phyloP scores from a whole-genome alignment of 2,329 filamentous ascomycete species.

The Ascochyta viciae-villosae region DNA sequence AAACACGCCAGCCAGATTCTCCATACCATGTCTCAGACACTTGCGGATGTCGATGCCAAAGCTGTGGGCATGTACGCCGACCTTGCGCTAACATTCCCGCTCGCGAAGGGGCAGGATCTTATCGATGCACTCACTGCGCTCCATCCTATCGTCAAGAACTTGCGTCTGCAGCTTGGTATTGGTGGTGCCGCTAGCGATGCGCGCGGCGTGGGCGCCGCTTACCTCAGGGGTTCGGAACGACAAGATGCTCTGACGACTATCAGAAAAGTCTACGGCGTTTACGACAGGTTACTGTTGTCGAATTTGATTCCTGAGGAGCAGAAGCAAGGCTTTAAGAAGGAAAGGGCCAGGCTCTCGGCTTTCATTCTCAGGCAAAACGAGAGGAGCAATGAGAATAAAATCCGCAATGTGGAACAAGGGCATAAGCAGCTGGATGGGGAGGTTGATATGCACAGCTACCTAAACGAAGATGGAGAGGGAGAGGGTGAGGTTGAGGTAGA shows the following conservation, averaged over 20 bases:
- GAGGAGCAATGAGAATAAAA: constrained; percentile 8
- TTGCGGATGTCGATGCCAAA: constrained; percentile 42
- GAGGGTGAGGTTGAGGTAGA: neutral
- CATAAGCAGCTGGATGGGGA: constrained; percentile 9
- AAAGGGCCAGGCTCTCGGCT: constrained; percentile 34
- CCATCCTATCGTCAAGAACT: constrained; percentile 32
- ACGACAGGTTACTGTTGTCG: constrained; percentile 39
- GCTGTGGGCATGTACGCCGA: constrained; percentile 40
- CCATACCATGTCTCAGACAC: constrained; percentile 47
- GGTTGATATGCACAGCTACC: constrained; percentile 21
- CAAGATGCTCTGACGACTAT: constrained; percentile 38
- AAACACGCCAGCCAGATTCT: constrained; percentile 70
- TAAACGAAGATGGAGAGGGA: constrained; percentile 11
- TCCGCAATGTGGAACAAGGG: neutral
- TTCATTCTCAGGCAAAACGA: constrained; percentile 27
- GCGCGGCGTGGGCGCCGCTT: constrained; percentile 16
- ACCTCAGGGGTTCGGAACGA: constrained; percentile 26
- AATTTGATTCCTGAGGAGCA: constrained; percentile 41
- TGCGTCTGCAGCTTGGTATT: constrained; percentile 41
- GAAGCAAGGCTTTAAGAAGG: constrained; percentile 36
- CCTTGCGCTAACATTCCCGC: constrained; percentile 36
- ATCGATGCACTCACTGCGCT: constrained; percentile 39
- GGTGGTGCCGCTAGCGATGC: constrained; percentile 21
- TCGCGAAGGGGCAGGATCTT: constrained; percentile 39
- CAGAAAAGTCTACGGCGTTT: constrained; percentile 38